These are phyloP conservation scores for Apostasia shenzhenica DNA, from an alignment of 106 monocot genomes.

Conservation along the genomic window DNA sequence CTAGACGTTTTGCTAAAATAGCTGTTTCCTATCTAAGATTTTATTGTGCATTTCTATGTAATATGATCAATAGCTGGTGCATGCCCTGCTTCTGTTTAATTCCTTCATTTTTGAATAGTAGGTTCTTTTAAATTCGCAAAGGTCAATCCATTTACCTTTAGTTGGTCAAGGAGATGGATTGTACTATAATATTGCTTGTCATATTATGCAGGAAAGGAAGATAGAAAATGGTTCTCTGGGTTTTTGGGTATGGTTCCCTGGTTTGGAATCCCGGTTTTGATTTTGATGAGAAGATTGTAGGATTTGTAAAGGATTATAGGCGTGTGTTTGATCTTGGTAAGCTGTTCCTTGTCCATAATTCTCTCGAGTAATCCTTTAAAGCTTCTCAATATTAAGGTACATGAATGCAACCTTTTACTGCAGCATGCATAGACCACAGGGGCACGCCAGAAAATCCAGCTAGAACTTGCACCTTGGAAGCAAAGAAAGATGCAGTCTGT, in stretches of 20 bases:
- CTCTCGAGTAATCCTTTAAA: not conserved
- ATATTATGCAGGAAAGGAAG: not conserved
- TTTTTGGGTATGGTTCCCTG: constrained; percentile 86
- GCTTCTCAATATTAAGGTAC: too few relatives aligned
- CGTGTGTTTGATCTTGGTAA: constrained; percentile 83
- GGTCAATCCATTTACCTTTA: too few relatives aligned
- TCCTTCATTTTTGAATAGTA: too few relatives aligned
- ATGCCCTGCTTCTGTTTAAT: too few relatives aligned
- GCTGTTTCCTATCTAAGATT: too few relatives aligned
- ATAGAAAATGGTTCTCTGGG: constrained; percentile 73
- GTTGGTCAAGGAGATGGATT: too few relatives aligned
- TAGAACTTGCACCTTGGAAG: constrained; percentile 53
- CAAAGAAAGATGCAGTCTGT: constrained; percentile 39
- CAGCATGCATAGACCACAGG: constrained; percentile 72
- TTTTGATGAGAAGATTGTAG: constrained; percentile 74
- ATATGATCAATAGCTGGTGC: too few relatives aligned
- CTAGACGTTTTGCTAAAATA: too few relatives aligned
- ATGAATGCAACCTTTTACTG: not conserved
- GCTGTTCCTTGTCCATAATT: not conserved
- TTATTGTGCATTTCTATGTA: too few relatives aligned
- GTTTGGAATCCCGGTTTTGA: constrained; percentile 92
- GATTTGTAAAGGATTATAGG: constrained; percentile 77
- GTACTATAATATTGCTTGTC: not conserved
- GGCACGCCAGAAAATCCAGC: constrained; percentile 68
- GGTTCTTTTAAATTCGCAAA: too few relatives aligned